Base-by-base conservation (phyloP, 768 basidiomycete species). In the Cystofilobasidium capitatum region DNA sequence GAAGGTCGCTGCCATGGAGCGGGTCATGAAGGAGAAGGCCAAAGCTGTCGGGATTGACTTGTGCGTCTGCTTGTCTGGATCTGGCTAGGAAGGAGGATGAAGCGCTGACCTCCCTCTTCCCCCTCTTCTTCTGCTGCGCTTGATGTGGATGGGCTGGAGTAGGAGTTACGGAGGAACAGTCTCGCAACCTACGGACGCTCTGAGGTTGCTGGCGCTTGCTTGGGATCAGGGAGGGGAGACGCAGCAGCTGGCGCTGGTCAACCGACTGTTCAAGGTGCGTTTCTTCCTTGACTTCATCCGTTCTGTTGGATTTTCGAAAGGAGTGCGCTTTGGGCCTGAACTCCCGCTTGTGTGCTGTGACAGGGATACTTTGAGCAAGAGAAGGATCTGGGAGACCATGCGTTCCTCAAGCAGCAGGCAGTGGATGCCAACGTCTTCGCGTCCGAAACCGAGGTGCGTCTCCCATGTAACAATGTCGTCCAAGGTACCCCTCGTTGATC, bases 141-240 rank as follows among this genome's bases (percentile, higher is more conserved):
- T 37, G 6, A 22, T 37, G 16, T 4, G 2, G 3, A 33, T 37
- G 13, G 6, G 31, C 33, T 35, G 10, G 8, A 14, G 44, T 54
- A 88, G 87, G 62, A 78, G 79, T 5, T 84, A 84, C 72, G 80
- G 79, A 20, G 87, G 87, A 24, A 79, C 80, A 17, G 80, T 89
- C 70, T 80, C 82, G 62, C 83, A 84, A 72, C 86, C 88, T n/a
- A 84, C 81, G 42, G 78, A 80, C 24, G 86, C 86, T 12, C 89
- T 90, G 75, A 82, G 88, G 14, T 79, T 91, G 33, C 80, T 85
- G 36, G 82, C 83, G 64, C 86, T 88, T 73, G 88, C 88, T 1
- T 86, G 80, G 74, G 76, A 80, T 70, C 69, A 83, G 24, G 85
- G 85, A 22, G 86, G 87, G 0, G 82, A 84, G 74, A 74, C 79